Evolutionary conservation across 2,329 filamentous ascomycete species (phyloP).

Genomic region (Emydomyces testavorans): DNA sequence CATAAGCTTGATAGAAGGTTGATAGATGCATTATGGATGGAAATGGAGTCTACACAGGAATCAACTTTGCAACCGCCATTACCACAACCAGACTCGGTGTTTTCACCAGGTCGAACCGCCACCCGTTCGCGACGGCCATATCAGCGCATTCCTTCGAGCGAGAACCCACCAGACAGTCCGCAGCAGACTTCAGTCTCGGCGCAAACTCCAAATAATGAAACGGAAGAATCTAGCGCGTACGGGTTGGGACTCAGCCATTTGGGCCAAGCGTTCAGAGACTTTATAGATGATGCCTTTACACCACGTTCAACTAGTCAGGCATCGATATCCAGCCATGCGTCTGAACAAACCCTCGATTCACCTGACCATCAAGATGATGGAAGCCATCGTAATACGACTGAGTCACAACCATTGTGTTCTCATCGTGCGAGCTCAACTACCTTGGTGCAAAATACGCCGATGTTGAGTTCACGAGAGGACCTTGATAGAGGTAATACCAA

Average conservation of each 20-base stretch:
- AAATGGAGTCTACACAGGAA: background rate
- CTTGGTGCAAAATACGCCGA: conserved; percentile 4
- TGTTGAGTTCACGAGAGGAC: background rate
- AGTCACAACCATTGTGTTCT: background rate
- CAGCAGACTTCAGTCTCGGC: background rate
- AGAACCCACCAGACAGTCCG: background rate
- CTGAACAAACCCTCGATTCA: background rate
- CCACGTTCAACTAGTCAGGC: background rate
- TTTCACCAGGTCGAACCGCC: background rate
- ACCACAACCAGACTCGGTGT: background rate
- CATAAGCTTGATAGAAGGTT: background rate
- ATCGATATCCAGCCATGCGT: background rate
- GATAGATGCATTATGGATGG: background rate
- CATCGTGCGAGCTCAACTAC: background rate
- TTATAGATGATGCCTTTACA: background rate
- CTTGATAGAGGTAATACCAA: conserved; percentile 2
- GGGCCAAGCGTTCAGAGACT: background rate
- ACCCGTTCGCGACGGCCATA: background rate
- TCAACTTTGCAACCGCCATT: background rate
- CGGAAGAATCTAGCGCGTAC: background rate
- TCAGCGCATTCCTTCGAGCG: conserved; percentile 3
- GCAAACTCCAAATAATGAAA: background rate
- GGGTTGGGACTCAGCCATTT: conserved; percentile 1
- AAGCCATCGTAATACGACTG: background rate
- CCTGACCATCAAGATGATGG: no score